A percentile compares a stretch with the other conserved stretches of the same genome.
phyloP scores from a whole-genome alignment of 345 rosid genomes.

The Hypericum androsaemum region DNA sequence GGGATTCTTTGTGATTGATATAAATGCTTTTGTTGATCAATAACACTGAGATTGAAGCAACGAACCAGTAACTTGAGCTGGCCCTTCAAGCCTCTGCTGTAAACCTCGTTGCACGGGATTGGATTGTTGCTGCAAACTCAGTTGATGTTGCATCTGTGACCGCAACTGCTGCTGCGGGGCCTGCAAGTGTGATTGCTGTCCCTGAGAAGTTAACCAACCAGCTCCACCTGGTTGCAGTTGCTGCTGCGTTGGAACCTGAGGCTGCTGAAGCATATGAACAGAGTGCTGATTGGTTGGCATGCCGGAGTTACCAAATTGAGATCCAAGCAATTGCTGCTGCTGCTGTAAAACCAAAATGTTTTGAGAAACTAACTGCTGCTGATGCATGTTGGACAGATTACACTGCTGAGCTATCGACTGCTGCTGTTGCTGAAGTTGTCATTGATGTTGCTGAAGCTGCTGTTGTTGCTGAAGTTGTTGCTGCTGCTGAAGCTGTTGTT shows the following conservation, averaged over 20 bases:
- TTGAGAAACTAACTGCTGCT: slow-evolving; percentile 65
- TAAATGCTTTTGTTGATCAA: slow-evolving; percentile 83
- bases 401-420: slow-evolving; percentile 44
- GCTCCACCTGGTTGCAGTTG: slow-evolving; percentile 50
- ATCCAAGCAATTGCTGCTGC: slow-evolving; percentile 49
- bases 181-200: slow-evolving; percentile 66
- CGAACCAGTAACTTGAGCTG: slow-evolving; percentile 55
- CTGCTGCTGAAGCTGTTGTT: slow-evolving; percentile 51
- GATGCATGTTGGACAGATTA: slow-evolving; percentile 37
- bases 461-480: slow-evolving; percentile 34
- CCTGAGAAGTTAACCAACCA: slow-evolving; percentile 54
- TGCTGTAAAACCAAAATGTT: slow-evolving; percentile 39
- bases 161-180: slow-evolving; percentile 60
- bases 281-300: slow-evolving; percentile 75
- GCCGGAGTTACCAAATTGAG: slow-evolving; percentile 61
- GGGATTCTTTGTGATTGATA: slow-evolving; percentile 76
- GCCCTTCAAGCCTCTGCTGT: slow-evolving; percentile 67
- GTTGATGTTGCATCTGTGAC: slow-evolving; percentile 61
- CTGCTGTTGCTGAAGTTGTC: slow-evolving; percentile 49
- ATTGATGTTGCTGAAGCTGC: slow-evolving; percentile 49
- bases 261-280: slow-evolving; percentile 57
- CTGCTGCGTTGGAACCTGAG: slow-evolving; percentile 55
- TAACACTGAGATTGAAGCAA: slow-evolving; percentile 65
- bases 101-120: slow-evolving; percentile 57
- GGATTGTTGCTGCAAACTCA: slow-evolving; percentile 65